A percentile compares a stretch with the other conserved stretches of the same genome.
These are phyloP conservation scores for Penicillium sp. DNA, from an alignment of 2,329 filamentous ascomycete species.

Conservation along the genomic window DNA sequence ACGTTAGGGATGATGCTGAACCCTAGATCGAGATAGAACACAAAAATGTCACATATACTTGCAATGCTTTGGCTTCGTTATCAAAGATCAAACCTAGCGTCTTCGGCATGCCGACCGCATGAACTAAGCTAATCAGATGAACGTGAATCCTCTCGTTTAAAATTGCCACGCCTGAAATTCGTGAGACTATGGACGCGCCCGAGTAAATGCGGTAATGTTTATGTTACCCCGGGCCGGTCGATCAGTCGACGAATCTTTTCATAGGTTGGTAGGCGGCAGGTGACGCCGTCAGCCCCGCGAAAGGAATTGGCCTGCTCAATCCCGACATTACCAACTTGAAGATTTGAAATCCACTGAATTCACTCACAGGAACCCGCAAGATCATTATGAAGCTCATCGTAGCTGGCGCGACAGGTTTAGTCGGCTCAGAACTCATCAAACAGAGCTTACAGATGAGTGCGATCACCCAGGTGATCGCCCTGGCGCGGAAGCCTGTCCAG, in stretches of 20 bases:
- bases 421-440: constrained; percentile 36
- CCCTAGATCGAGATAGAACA: background rate
- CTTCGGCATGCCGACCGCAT: background rate
- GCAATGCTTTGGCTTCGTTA: too few relatives aligned
- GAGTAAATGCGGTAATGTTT: background rate
- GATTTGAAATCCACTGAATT: background rate
- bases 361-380: background rate
- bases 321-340: background rate
- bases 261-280: background rate
- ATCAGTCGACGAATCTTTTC: background rate
- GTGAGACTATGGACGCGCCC: too few relatives aligned
- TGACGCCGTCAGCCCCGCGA: background rate
- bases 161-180: too few relatives aligned
- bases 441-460: constrained; percentile 28
- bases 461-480: constrained; percentile 13
- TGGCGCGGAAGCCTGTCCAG: constrained; percentile 5
- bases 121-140: background rate
- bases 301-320: background rate
- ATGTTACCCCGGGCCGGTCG: background rate
- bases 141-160: background rate
- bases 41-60: background rate
- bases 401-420: constrained; percentile 34
- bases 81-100: too few relatives aligned
- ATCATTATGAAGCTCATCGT: constrained; percentile 38
- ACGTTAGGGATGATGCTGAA: background rate